Evolutionary conservation across 495 filamentous ascomycete genomes (phyloP), one percentile per base, ranked within the genome.

Genomic region (Penicillium silybi): DNA sequence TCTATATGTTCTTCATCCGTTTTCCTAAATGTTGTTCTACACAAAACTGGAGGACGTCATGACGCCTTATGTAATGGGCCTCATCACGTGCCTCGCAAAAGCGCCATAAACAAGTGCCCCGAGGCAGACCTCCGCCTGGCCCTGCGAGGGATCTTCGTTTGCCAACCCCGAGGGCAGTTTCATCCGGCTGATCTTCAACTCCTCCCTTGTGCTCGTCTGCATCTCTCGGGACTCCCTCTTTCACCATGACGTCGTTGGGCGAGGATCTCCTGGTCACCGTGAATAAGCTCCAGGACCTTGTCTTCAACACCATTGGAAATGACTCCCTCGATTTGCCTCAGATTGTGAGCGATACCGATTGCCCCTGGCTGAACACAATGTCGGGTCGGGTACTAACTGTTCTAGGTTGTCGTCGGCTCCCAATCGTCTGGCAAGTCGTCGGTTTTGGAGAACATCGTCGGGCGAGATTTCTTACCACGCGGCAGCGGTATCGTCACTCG

Each of bases 381-480:
- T n/a, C 26, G 15, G 6, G 42, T 27, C 45, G 55, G 44, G 58
- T 22, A 20, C 53, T 62, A 48, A 53, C 58, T 38, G 17, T 39
- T 34, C 3, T 61, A 98, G 93, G 93, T 97, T 50, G 93, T 99
- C 46, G 93, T 99, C 53, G 93, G 93, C 49, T 99, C 93, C 47
- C 93, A 99, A 74, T 97, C 93, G 7, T 95, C 92, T 44, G 93
- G 93, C 59, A 99, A 99, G 72, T 97, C 93, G n/a, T 97, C 93
- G 15, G 93, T 99, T 17, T 82, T 99, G 49, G 93, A 99, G 71
- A 99, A 99, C 64, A 97, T 99, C 58, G 93, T 99, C 58, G 93
- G 95, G 44, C 82, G 93, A 66, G 93, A 99, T 68, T 99, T 99
- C 64, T 78, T 99, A 26, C 93, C 93, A 49, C 88, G 93, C 65